Conservation (phyloP, 2,329 filamentous ascomycete genomes). For the Geosmithia putterillii region DNA sequence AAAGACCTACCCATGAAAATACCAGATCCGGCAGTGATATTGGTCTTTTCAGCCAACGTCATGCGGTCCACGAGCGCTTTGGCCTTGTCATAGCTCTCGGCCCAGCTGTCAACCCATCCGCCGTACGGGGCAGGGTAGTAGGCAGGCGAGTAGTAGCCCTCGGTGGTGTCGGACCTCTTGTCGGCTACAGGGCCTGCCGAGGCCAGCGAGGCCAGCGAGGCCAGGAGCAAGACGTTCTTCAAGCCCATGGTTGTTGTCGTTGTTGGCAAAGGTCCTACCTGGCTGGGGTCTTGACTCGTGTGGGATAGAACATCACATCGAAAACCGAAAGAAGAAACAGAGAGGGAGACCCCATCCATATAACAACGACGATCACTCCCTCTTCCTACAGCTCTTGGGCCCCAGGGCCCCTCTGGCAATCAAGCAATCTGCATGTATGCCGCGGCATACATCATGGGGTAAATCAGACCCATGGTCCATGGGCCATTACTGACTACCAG, state of each 20-base stretch:
- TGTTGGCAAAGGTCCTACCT: too few relatives aligned
- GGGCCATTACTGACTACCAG: too few relatives aligned
- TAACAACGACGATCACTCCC: too few relatives aligned
- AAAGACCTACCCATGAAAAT: conserved; percentile 49
- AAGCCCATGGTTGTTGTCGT: not conserved
- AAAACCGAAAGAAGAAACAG: too few relatives aligned
- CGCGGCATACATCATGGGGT: too few relatives aligned
- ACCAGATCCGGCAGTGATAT: conserved; percentile 60
- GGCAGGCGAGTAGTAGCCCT: conserved; percentile 27
- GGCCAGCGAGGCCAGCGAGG: not conserved
- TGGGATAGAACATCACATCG: too few relatives aligned
- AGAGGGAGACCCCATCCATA: too few relatives aligned
- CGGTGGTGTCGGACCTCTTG: conserved; percentile 5
- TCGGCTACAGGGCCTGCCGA: not conserved
- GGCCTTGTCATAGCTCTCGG: conserved; percentile 58
- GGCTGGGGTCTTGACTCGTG: too few relatives aligned
- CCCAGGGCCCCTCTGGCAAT: too few relatives aligned
- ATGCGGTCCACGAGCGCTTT: conserved; percentile 56
- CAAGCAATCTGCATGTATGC: too few relatives aligned
- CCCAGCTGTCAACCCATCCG: conserved; percentile 59
- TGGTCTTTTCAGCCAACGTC: conserved; percentile 73
- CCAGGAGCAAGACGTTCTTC: not conserved
- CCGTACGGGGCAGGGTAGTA: conserved; percentile 65
- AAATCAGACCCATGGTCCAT: too few relatives aligned
- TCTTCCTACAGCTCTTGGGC: too few relatives aligned